Evolutionary conservation across 305 asterid genomes (phyloP), one percentile per base, ranked within the genome.

Genomic region (Fraxinus platypoda): DNA sequence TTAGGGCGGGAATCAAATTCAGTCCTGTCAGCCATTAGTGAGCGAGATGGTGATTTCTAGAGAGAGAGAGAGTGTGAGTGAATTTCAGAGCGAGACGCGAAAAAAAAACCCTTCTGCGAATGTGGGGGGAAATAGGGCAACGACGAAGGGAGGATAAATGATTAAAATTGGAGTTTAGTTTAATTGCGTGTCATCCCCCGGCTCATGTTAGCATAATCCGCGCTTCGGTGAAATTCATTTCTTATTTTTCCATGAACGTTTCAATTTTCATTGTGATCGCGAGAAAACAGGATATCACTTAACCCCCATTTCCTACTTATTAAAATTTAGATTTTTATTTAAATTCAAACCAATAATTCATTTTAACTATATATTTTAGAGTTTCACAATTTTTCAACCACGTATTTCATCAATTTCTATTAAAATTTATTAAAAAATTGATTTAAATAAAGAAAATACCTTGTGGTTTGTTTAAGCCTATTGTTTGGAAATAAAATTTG

Each of bases 1-100:
- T 70, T 66, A 64, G 87, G 84, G 85, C 87, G 93, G 76, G 93
- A 90, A 82, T 88, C 92, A 82, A 89, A 54, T 30, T 77, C 86
- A 38, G 84, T 76, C 83, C 85, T 89, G 81, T 89, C 91, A 66
- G 95, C 95, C 97, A 92, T 92, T 82, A 93, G 85, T 43, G 81
- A 81, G 78, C 77, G 57, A 80, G 3, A 21, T 4, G 43, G 33
- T 23, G 46, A 8, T 9, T 35, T 78, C 74, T 25, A 35, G 66
- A 81, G 76, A 86, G 86, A 80, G 79, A 79, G 30, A 52, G 37
- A 0, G 31, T 5, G 37, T 33, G 46, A 0, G 19, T 49, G 59
- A 15, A 4, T 49, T 49, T 15, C 59, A 3, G 19, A 15, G 59
- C 19, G 59, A 49, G 59, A 15, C 59, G 59, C 82, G 75, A 75